Conservation (phyloP, 192 early-diverging fungal genomes). For the Backusella circina region DNA sequence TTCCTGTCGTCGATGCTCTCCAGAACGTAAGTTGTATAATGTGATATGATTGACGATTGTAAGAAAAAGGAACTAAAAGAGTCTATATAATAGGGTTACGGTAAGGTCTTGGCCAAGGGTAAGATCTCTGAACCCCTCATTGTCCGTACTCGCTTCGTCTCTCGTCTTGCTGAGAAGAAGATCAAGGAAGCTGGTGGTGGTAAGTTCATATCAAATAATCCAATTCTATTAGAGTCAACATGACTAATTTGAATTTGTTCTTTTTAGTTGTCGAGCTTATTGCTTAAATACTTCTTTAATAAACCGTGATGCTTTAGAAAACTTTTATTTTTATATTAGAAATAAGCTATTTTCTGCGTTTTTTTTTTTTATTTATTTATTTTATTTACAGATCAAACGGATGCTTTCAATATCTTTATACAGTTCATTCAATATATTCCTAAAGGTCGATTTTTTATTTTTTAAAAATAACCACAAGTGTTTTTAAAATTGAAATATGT, state of each 20-base stretch:
- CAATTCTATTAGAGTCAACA: background rate
- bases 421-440: background rate
- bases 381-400: background rate
- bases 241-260: background rate
- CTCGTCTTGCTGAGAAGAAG: conserved; percentile 94
- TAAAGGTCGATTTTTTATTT: background rate
- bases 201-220: conserved; percentile 17
- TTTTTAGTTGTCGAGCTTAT: conserved; percentile 49
- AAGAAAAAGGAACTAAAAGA: background rate
- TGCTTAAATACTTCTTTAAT: conserved; percentile 40
- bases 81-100: conserved; percentile 64
- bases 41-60: background rate
- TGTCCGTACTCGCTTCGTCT: conserved; percentile 92
- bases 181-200: conserved; percentile 96
- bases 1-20: conserved; percentile 90
- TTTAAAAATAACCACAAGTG: background rate
- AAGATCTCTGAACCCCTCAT: conserved; percentile 90
- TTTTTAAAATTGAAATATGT: background rate
- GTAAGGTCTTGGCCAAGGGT: conserved; percentile 97
- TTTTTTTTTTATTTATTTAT: background rate
- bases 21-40: conserved; percentile 25
- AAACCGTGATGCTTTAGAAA: background rate
- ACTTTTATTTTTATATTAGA: background rate
- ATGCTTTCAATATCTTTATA: too few species aligned
- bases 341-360: background rate